These are phyloP conservation scores for Saturnispora sanitii DNA, from an alignment of 805 yeast species.

Conservation along the genomic window DNA sequence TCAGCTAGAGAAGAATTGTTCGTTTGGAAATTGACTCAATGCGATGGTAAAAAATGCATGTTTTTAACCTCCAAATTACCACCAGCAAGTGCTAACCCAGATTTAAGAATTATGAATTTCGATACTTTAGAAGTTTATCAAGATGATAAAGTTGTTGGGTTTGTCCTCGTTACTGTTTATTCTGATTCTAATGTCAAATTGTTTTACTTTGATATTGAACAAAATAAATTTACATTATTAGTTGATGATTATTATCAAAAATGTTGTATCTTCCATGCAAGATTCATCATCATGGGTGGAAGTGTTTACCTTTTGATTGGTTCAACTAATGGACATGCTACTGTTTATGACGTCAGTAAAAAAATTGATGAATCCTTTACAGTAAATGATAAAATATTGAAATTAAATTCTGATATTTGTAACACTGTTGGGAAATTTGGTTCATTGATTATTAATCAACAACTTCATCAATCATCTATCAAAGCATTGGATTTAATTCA, in stretches of 20 bases:
- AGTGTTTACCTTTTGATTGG: constrained; percentile 39
- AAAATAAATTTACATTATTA: constrained; percentile 34
- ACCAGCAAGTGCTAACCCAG: constrained; percentile 54
- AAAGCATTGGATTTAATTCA: constrained; percentile 40
- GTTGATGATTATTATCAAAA: constrained; percentile 49
- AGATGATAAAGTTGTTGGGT: constrained; percentile 29
- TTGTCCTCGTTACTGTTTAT: constrained; percentile 59
- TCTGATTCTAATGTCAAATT: constrained; percentile 73
- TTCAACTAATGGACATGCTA: constrained; percentile 77
- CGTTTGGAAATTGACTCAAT: constrained; percentile 51
- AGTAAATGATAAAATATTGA: background rate
- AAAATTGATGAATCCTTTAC: constrained; percentile 10
- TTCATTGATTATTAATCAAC: constrained; percentile 31
- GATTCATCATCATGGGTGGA: constrained; percentile 29
- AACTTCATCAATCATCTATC: constrained; percentile 78
- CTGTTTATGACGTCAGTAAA: constrained; percentile 46
- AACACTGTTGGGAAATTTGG: constrained; percentile 6
- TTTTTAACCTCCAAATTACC: constrained; percentile 42
- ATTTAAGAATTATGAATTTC: constrained; percentile 85
- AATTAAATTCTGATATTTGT: background rate
- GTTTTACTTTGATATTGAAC: constrained; percentile 40
- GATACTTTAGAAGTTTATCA: constrained; percentile 33
- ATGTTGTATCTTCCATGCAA: constrained; percentile 66
- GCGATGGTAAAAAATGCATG: constrained; percentile 28
- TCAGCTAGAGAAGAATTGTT: constrained; percentile 86